Evolutionary conservation across 2,329 filamentous ascomycete genomes (phyloP), one percentile per base, ranked within the genome.

Genomic region (Periconia digitata): DNA sequence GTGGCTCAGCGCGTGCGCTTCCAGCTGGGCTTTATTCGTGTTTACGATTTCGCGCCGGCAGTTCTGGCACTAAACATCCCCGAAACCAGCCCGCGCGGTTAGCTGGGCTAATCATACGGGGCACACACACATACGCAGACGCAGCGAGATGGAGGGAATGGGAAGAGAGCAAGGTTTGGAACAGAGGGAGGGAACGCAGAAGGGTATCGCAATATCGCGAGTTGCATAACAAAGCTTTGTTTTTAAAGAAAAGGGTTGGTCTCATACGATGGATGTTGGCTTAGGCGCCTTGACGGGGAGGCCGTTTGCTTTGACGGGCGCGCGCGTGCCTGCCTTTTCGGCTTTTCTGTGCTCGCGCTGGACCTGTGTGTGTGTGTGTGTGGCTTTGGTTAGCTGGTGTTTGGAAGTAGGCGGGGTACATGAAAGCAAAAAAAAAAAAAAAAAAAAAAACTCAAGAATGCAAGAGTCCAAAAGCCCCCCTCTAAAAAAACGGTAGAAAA

Each of bases 241-340:
- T n/a, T n/a, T n/a, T n/a, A n/a, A 46, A 43, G 29, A 36, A 17
- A 18, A 34, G 37, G 37, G 35, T 37, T 43, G 15, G 34, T 36
- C n/a, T n/a, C 72, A 39, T 68, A 77, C 74, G 59, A 78, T 76
- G 8, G 74, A 75, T 23, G 74, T 79, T n/a, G 74, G 74, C 72
- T 80, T 81, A 0, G 76, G 72, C 0, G 78, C 49, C 72, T 82
- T 82, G 53, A 80, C 77, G 1, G 79, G 79, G 1, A 79, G 73
- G 22, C 79, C 79, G 55, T 82, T 82, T 16, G 78, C 64, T 67
- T 81, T 80, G 51, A 81, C 78, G 0, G 78, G 72, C 27, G 75
- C 72, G 42, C 79, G 75, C 45, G 79, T 82, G 50, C 79, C 79
- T 23, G 77, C 79, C 22, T 74, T 75, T 3, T 82, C 79, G 36